Evolutionary conservation across 225 moss, liverwort and hornwort species (phyloP).

Genomic region (Takakia lepidozioides): DNA sequence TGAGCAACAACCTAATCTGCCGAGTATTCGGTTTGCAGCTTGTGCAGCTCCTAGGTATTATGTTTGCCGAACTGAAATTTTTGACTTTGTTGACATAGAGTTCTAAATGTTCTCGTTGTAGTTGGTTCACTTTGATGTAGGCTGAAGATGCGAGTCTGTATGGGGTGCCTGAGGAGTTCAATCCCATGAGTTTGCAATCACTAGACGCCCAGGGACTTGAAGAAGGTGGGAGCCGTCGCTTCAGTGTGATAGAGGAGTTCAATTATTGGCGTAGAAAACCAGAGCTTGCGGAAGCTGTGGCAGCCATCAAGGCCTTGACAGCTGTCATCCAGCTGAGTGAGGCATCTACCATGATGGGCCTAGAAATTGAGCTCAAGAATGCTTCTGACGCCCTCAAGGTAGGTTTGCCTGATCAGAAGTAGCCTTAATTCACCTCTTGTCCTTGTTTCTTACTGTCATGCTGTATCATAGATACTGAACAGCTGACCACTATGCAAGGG

Average conservation of each 20-base stretch:
- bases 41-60: neutral
- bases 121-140: slow-evolving; percentile 6
- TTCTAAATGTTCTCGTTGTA: neutral
- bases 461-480: too few species aligned
- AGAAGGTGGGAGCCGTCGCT: slow-evolving; percentile 21
- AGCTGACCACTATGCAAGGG: too few species aligned
- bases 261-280: slow-evolving; percentile 58
- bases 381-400: slow-evolving; percentile 69
- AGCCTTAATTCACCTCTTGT: too few species aligned
- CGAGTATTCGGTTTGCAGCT: neutral
- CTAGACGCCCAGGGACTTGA: too few species aligned
- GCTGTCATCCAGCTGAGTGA: slow-evolving; percentile 59
- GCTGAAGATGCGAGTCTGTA: slow-evolving; percentile 65
- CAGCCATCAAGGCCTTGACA: slow-evolving; percentile 67
- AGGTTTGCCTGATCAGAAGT: neutral
- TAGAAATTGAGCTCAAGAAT: slow-evolving; percentile 73
- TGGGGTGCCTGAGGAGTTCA: slow-evolving; percentile 20
- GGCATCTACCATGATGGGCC: slow-evolving; percentile 73
- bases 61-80: neutral
- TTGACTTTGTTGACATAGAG: neutral
- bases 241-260: slow-evolving; percentile 66
- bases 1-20: neutral
- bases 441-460: too few species aligned
- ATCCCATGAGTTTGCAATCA: too few species aligned
- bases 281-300: slow-evolving; percentile 73